Evolutionary conservation across 176 grass and related monocot genomes (phyloP), one percentile per base, ranked within the genome.

Genomic region (Bromus sterilis): DNA sequence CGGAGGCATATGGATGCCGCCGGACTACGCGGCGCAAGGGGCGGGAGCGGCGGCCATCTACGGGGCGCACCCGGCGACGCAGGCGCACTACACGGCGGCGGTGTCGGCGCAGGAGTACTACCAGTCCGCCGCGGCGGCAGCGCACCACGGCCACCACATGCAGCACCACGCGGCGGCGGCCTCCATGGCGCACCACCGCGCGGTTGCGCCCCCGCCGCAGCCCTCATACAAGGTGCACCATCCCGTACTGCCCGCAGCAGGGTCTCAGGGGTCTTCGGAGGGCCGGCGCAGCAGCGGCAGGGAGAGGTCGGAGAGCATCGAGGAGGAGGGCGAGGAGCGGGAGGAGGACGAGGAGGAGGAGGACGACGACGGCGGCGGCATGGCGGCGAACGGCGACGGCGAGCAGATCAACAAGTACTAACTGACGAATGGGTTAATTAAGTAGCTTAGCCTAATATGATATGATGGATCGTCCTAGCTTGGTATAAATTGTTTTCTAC

Each of bases 1-100:
- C 4, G 92, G 94, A 7, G 84, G 94, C 42, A 97, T 97, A 46
- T 97, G 94, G 94, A 90, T 97, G 5, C 94, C 92, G 12, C 94
- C 87, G 9, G 94, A 97, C 80, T 97, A 92, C 78, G 89, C 89
- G 36, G 64, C 86, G 32, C 87, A 93, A 75, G 92, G 85, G 28
- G 87, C 32, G 18, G 83, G 71, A 4, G 55, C 70, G 43, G 69
- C 77, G 28, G 83, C 69, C 37, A 94, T 97, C 74, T 97, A 97
- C 61, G 92, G 92, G 18, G 87, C 89, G 11, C 92, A 97, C 80
- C 80, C 91, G 66, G 89, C 75, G 21, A 76, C 78, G 44, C 81
- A 86, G 28, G 33, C 87, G 23, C 91, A 94, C 87, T 92, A 94
- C 91, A 84, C 88, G 64, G 67, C 84, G 48, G 69, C 89, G 3